A percentile compares a stretch with the other conserved stretches of the same genome.
phyloP scores from a whole-genome alignment of 148 eudicot genomes.

The Amaranthus palmeri region DNA sequence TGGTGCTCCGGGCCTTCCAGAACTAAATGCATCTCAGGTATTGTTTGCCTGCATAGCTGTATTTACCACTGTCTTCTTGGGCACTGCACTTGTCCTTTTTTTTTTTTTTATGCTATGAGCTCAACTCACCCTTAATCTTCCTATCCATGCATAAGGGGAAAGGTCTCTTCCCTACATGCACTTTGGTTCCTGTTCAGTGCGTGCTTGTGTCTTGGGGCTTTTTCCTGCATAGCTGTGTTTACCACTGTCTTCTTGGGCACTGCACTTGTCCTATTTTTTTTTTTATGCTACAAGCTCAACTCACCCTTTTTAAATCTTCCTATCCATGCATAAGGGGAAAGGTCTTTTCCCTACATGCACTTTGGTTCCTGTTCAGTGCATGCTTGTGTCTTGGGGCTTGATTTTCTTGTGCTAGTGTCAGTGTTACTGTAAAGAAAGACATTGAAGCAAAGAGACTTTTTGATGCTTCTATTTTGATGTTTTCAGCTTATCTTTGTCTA shows the following conservation, averaged over 20 bases:
- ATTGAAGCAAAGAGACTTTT: background rate
- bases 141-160: background rate
- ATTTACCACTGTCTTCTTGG: background rate
- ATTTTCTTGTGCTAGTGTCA: background rate
- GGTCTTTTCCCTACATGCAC: no score
- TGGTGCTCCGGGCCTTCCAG: conserved; percentile 99
- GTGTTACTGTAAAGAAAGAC: background rate
- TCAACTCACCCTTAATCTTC: background rate
- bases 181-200: no score
- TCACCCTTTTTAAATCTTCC: background rate
- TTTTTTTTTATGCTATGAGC: background rate
- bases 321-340: background rate
- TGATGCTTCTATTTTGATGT: background rate
- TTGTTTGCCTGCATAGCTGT: background rate
- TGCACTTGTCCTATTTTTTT: background rate
- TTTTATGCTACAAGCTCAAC: background rate
- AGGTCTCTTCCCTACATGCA: no score
- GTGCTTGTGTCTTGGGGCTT: no score
- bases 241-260: background rate
- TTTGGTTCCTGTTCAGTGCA: background rate
- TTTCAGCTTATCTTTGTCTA: background rate
- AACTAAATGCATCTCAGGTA: conserved; percentile 99
- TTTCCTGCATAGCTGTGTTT: no score
- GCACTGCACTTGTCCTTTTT: background rate
- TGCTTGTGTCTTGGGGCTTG: background rate